Percentiles rank a stretch among this genome's conserved stretches.
phyloP scores from a whole-genome alignment of 2,329 filamentous ascomycete genomes.

The Tolypocladium album region DNA sequence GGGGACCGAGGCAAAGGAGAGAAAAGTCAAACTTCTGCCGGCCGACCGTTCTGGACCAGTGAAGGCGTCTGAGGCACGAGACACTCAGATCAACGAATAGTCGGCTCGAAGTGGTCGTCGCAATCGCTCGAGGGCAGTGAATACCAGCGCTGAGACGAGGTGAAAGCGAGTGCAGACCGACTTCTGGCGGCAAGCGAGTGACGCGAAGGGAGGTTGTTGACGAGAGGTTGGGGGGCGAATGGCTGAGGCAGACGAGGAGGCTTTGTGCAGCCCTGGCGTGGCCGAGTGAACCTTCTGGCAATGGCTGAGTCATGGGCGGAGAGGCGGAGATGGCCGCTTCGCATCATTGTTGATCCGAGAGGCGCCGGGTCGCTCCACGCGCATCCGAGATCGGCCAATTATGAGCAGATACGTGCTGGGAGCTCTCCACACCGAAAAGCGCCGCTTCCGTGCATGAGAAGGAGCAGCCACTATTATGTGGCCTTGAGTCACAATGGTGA shows the following conservation, averaged over 20 bases:
- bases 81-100: constrained; percentile 25
- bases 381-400: background rate
- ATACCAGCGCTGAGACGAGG: constrained; percentile 6
- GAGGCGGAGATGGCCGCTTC: background rate
- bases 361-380: background rate
- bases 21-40: constrained; percentile 12
- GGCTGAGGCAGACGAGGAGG: constrained; percentile 5
- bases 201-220: constrained; percentile 14
- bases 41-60: constrained; percentile 43
- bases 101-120: constrained; percentile 22
- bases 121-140: constrained; percentile 10
- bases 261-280: background rate
- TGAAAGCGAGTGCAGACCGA: constrained; percentile 18
- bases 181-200: constrained; percentile 23
- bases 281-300: background rate
- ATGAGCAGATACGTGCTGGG: background rate
- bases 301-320: background rate
- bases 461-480: background rate
- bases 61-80: constrained; percentile 44
- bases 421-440: background rate
- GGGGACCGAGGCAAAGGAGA: background rate
- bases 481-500: constrained; percentile 1
- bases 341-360: background rate
- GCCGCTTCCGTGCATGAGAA: background rate
- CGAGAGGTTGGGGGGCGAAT: constrained; percentile 8